Base-by-base conservation (phyloP, 2,329 filamentous ascomycete species). In the Emydomyces testavorans region DNA sequence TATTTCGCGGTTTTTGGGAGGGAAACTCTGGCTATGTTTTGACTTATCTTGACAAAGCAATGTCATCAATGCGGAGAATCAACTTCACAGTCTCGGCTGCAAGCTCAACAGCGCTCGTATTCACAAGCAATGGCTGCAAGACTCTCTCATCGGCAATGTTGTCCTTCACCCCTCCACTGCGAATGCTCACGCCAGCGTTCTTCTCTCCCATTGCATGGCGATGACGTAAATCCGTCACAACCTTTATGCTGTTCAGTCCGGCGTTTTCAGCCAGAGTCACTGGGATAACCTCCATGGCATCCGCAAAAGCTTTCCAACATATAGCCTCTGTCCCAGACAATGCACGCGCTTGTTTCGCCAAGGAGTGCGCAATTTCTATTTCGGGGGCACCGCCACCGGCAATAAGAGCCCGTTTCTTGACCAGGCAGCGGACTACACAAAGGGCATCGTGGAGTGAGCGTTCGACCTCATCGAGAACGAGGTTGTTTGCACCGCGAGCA, bases 361-460 rank as follows among this genome's bases (percentile, higher is more conserved):
- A 78, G 61, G 86, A 78, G 47, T 92, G 84, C 18, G 92, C 86
- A 59, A 98, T 90, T 70, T 96, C 89, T 60, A 96, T 93, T 69
- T 98, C 92, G 21, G 92, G 86, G 1, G 92, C 92, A 64, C 92
- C 92, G 61, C 92, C 92, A 67, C 92, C 92, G 11, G 93, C 90
- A 60, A 98, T 94, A 49, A 98, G 79, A n/a, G 92, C 92, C 72
- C 93, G 94, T 80, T 96, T 98, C 80, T 98, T 98, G 58, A 98
- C 92, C 52, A 98, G 72, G 64, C 92, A 98, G 59, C 92, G 84
- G 58, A 98, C 89, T 43, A 96, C 92, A 65, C 92, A 98, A 55
- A 96, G 87, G 24, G 92, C 92, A 61, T 98, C 92, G 75, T 98
- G 92, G 48, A 98, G 77, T 57, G 85, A 92, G 59, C 92, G 86